Conservation (phyloP, 257 asterid species). For the Verbena officinalis region DNA sequence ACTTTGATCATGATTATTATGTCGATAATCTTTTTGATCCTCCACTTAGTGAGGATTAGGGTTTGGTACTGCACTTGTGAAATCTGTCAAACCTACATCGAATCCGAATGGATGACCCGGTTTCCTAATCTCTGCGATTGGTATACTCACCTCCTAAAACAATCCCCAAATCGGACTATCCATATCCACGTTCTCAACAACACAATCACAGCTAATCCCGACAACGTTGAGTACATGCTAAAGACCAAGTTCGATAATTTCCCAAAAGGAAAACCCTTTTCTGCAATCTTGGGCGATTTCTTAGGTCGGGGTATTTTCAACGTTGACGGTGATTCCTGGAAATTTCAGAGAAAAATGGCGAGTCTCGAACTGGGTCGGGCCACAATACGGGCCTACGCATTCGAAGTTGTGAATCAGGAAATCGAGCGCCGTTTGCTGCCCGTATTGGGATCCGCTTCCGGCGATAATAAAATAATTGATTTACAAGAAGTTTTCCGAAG, state of each 20-base stretch:
- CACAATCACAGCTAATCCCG: constrained; percentile 40
- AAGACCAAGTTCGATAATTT: constrained; percentile 50
- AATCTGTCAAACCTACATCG: constrained; percentile 53
- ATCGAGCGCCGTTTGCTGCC: constrained; percentile 34
- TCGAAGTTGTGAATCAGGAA: constrained; percentile 41
- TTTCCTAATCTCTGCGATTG: constrained; percentile 64
- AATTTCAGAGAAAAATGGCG: constrained; percentile 47
- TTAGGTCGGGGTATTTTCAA: constrained; percentile 62
- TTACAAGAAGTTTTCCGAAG: constrained; percentile 43
- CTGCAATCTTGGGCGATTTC: constrained; percentile 56
- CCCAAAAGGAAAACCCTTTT: constrained; percentile 57
- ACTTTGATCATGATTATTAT: constrained; percentile 7
- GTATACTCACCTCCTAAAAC: constrained; percentile 54
- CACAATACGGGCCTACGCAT: constrained; percentile 37
- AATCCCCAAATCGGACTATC: constrained; percentile 46
- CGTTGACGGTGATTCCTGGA: constrained; percentile 59
- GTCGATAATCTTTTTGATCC: constrained; percentile 21
- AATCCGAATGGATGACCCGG: constrained; percentile 45
- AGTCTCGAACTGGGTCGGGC: constrained; percentile 46
- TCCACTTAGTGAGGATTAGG: constrained; percentile 28
- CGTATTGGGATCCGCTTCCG: constrained; percentile 20
- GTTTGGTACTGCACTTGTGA: constrained; percentile 53
- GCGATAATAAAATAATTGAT: constrained; percentile 19
- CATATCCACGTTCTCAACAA: constrained; percentile 38
- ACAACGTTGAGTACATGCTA: constrained; percentile 58